These are phyloP conservation scores for Gossypium thurberi DNA, from an alignment of 345 rosid genomes.

Conservation along the genomic window DNA sequence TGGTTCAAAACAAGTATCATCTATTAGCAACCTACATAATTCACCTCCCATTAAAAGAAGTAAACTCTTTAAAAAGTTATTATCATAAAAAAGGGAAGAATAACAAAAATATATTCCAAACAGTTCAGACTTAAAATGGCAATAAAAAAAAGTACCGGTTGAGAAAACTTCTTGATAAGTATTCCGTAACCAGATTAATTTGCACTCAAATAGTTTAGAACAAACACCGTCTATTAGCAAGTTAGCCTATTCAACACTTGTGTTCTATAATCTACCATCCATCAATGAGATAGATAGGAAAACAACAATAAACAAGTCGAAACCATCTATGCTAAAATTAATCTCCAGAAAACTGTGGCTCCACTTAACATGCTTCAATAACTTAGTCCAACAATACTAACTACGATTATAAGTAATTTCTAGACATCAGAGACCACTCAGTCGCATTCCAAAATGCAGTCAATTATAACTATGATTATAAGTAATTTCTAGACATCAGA, in stretches of 20 bases:
- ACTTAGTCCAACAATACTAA: neutral
- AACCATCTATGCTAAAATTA: neutral
- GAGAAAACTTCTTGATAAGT: neutral
- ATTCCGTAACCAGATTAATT: neutral
- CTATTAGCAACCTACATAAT: neutral
- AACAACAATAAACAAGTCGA: neutral
- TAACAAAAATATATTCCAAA: neutral
- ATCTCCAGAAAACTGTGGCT: neutral
- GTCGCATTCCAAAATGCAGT: neutral
- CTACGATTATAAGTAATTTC: neutral
- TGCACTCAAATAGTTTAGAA: neutral
- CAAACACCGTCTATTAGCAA: neutral
- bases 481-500: too few species aligned
- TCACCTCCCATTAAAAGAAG: conserved; percentile 15
- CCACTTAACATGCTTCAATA: neutral
- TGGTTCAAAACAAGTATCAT: neutral
- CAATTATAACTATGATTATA: too few species aligned
- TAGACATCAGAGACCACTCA: neutral
- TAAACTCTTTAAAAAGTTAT: conserved; percentile 8
- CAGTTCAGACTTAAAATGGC: neutral
- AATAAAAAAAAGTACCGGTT: neutral
- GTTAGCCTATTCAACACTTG: neutral
- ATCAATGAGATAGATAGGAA: neutral
- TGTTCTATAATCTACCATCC: neutral
- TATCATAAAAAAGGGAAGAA: conserved; percentile 1